Percentiles rank a stretch among this genome's conserved stretches.
phyloP scores from a whole-genome alignment of 2,329 filamentous ascomycete species.

The Xylaria sp. region DNA sequence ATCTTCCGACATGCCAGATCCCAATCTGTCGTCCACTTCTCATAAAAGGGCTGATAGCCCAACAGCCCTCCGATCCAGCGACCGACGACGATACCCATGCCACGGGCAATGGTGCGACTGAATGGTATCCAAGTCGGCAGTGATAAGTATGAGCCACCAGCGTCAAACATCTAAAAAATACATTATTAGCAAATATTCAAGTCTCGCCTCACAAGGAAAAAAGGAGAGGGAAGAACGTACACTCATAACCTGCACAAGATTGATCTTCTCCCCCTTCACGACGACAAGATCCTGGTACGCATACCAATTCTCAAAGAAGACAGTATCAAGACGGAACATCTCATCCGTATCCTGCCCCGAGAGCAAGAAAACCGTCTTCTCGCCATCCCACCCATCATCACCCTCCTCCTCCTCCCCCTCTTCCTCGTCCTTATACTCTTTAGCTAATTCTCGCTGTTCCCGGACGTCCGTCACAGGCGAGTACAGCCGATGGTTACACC shows the following conservation, averaged over 20 bases:
- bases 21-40: constrained; percentile 54
- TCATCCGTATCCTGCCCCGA: constrained; percentile 45
- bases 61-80: constrained; percentile 53
- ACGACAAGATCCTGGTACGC: constrained; percentile 50
- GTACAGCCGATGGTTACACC: constrained; percentile 46
- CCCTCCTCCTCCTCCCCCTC: too few relatives aligned
- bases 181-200: neutral
- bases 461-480: constrained; percentile 37
- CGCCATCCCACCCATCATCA: constrained; percentile 25
- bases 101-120: constrained; percentile 44
- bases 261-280: constrained; percentile 41
- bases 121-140: constrained; percentile 54
- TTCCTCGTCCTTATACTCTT: constrained; percentile 29
- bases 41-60: constrained; percentile 54
- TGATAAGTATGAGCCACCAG: constrained; percentile 53
- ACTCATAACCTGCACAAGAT: constrained; percentile 47
- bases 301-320: constrained; percentile 53
- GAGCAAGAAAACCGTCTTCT: constrained; percentile 44
- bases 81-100: constrained; percentile 50
- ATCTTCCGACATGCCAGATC: constrained; percentile 51
- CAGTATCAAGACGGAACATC: constrained; percentile 47
- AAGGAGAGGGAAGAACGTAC: constrained; percentile 34
- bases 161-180: constrained; percentile 52
- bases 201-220: neutral
- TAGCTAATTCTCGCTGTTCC: neutral